Base-by-base conservation (phyloP, 139 green algal genomes). In the Chlamydomonas urium region DNA sequence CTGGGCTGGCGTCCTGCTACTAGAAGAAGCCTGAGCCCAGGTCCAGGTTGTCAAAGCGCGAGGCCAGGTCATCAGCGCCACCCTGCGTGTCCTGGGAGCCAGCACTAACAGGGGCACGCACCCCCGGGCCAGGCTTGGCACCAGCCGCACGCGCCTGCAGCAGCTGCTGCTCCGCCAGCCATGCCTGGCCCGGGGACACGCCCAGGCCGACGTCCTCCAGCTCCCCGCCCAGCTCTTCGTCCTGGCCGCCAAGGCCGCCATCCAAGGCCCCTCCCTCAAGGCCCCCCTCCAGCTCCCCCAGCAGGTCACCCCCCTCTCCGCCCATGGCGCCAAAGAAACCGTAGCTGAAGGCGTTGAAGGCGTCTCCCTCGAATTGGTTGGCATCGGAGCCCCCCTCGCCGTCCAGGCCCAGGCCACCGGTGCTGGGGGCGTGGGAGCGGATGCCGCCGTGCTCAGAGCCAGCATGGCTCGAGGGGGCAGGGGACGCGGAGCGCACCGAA, bases 321-420 rank as follows among this genome's bases (percentile, higher is more conserved):
- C 60, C 47, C 14, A 71, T 61, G n/a, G 58, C 66, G 26, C 78
- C 78, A 47, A 87, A 83, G 57, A 87, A 83, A 24, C 69, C 75
- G 60, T 80, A 83, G 14, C 72, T 75, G 73, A 87, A 85, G 26
- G 66, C 69, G 24, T 82, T 48, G 33, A 81, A 81, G 29, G 72
- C 2, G 47, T 35, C 62, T 78, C 42, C 32, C 23, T 62, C 5
- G 10, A 42, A n/a, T 8, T 23, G 17, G 31, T 45, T 45, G 29
- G 17, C 59, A 67, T 14, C 32, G 32, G 17, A 24, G 59, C 31
- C 59, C 4, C 6, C 59, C 31, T n/a, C 32, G 32, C 53, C 42
- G 42, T 53, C 42, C 42, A 53, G 42, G 14, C 42, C 42, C 10
- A 53, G 10, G 42, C 17, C 42, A 53, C 10, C 42, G 42, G 14